A percentile compares a stretch with the other conserved stretches of the same genome.
Conservation (phyloP, 1,284 basidiomycete species). For the Gymnopus androsaceus region DNA sequence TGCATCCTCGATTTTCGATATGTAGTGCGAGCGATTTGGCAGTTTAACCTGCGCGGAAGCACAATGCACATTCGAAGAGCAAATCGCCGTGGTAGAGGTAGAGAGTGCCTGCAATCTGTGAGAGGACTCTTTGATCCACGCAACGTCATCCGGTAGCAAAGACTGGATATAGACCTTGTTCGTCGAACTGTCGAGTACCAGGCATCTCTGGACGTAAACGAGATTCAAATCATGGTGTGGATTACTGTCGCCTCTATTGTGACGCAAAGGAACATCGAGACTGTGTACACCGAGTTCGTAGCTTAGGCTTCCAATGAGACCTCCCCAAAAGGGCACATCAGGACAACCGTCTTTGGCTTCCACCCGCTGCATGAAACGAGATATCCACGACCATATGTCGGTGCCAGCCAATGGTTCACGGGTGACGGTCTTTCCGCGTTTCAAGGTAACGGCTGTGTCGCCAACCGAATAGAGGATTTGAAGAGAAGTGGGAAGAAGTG, state of each 20-base stretch:
- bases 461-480: conserved; percentile 61
- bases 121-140: conserved; percentile 54
- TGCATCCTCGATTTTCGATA: conserved; percentile 70
- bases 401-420: conserved; percentile 40
- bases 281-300: conserved; percentile 74
- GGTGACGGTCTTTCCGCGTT: conserved; percentile 29
- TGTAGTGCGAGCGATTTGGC: conserved; percentile 66
- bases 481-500: conserved; percentile 49
- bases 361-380: conserved; percentile 60
- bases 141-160: conserved; percentile 54
- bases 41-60: conserved; percentile 40
- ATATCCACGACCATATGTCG: conserved; percentile 74
- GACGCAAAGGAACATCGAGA: conserved; percentile 42
- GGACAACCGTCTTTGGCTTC: conserved; percentile 47
- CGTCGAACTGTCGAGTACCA: conserved; percentile 61
- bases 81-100: conserved; percentile 20
- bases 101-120: conserved; percentile 29
- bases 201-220: conserved; percentile 73
- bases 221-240: conserved; percentile 71
- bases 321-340: conserved; percentile 77
- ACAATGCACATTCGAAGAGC: conserved; percentile 21
- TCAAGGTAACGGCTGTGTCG: conserved; percentile 48
- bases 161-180: conserved; percentile 63
- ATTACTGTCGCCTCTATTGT: conserved; percentile 19
- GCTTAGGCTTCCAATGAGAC: conserved; percentile 69